Conservation (phyloP, 129 eudicot species). For the Flaveria bidentis region DNA sequence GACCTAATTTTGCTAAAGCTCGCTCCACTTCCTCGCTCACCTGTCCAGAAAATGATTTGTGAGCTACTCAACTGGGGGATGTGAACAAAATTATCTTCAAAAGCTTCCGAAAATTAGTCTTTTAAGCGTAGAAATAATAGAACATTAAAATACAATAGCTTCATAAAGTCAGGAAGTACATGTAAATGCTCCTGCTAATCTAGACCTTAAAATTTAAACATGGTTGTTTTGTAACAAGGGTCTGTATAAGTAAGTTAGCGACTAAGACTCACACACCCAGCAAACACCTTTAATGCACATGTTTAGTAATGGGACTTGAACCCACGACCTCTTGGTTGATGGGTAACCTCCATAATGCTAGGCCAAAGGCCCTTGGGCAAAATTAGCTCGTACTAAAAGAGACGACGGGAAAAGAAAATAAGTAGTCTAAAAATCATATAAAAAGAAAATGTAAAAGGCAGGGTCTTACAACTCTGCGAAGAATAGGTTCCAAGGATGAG, state of each 20-base stretch:
- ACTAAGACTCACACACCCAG: not conserved
- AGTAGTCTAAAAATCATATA: not conserved
- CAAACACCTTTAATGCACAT: not conserved
- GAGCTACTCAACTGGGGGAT: not conserved
- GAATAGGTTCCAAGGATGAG: slow-evolving; percentile 95
- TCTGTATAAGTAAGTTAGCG: not conserved
- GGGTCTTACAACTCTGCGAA: slow-evolving; percentile 85
- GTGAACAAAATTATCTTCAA: slow-evolving; percentile 12
- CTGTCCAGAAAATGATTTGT: slow-evolving; percentile 42
- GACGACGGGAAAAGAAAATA: not conserved
- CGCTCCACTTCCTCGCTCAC: slow-evolving; percentile 96
- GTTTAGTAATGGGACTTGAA: not conserved
- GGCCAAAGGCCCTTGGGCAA: not conserved
- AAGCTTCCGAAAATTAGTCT: slow-evolving; percentile 15
- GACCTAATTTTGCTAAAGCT: slow-evolving; percentile 89
- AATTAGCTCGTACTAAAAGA: not conserved
- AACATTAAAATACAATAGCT: slow-evolving; percentile 4
- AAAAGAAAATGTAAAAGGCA: not conserved
- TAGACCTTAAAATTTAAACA: not conserved
- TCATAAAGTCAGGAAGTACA: slow-evolving; percentile 9
- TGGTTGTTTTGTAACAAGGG: slow-evolving; percentile 3
- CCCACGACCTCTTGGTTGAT: not conserved
- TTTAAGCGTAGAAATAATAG: not conserved
- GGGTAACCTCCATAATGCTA: not conserved
- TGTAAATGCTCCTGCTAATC: not conserved